Percentiles rank a stretch among this genome's conserved stretches.
phyloP scores from a whole-genome alignment of 768 basidiomycete species.

The Kwoniella pini region DNA sequence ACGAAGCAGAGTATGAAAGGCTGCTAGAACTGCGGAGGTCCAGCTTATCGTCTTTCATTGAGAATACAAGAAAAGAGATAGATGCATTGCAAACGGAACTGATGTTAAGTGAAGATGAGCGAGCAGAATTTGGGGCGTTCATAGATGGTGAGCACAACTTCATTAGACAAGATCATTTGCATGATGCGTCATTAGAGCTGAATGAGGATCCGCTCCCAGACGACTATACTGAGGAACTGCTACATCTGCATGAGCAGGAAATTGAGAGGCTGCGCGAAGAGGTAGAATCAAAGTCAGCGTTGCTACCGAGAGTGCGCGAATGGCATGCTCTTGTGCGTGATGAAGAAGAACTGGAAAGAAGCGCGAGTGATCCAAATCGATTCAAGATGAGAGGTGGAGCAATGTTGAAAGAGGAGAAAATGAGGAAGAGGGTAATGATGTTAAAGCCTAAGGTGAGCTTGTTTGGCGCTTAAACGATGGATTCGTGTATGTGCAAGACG shows the following conservation, averaged over 20 bases:
- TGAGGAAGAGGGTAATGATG: conserved; percentile 87
- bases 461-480: too few relatives aligned
- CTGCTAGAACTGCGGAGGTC: conserved; percentile 87
- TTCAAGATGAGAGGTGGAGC: conserved; percentile 50
- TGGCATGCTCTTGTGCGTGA: conserved; percentile 91
- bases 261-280: conserved; percentile 80
- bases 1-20: conserved; percentile 84
- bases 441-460: conserved; percentile 83
- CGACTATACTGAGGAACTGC: conserved; percentile 83
- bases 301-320: conserved; percentile 74
- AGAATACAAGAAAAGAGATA: conserved; percentile 78
- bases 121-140: conserved; percentile 76
- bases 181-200: too few relatives aligned
- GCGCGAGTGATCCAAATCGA: conserved; percentile 48
- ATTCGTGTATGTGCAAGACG: too few relatives aligned
- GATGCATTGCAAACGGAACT: conserved; percentile 78
- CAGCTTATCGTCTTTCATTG: conserved; percentile 80
- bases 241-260: conserved; percentile 81
- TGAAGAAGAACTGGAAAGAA: conserved; percentile 74
- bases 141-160: conserved; percentile 67
- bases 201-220: conserved; percentile 57
- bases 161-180: not conserved
- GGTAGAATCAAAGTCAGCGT: conserved; percentile 70
- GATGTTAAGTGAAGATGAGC: conserved; percentile 79
- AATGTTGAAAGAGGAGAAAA: conserved; percentile 89